Base-by-base conservation (phyloP, 371 early-diverging fungal species). In the Rhizomucor miehei region DNA sequence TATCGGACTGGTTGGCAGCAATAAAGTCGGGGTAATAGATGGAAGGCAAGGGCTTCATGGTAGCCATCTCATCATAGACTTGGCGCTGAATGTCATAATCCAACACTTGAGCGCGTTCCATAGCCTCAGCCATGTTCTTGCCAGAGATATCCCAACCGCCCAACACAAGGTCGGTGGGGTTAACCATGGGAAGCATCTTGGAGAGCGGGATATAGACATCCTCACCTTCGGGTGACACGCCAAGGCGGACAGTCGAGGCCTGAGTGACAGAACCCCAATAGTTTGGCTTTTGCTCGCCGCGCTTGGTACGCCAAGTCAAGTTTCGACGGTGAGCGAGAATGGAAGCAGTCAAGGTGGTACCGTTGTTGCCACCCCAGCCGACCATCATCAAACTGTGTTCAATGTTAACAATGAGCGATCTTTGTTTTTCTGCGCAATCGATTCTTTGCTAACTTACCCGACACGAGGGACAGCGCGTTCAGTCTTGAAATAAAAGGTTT, bases 281-380 rank as follows among this genome's bases (percentile, higher is more conserved):
- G 86, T 96, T 97, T 74, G 97, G 86, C 25, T 72, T 57, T 68
- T 96, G 94, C 21, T 85, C 75, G 56, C 98, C 98, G 58, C 85
- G 84, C 79, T 92, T 93, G 62, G 97, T 95, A 67, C 81, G 87
- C 96, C 96, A 98, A 51, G 84, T 75, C 52, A 95, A 66, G 51
- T 88, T 81, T 62, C 75, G 73, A 72, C 86, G 88, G 86, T 98
- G 94, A 52, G 98, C 95, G 52, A 93, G 73, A 75, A 96, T 90
- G 67, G 94, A 86, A 21, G 98, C 98, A 47, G 95, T 95, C 60
- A 95, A 69, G 51, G 98, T 98, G 55, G 95, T 90, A 49, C 97
- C 98, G 77, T 98, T 98, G 89, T 98, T 98, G 59, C 98, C 98
- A 65, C 96, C 97, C 94, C 93, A 94, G 35, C 98, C 98, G 62